Evolutionary conservation across 164 flowering plant genomes (phyloP).

Genomic region (Macadamia tetraphylla): DNA sequence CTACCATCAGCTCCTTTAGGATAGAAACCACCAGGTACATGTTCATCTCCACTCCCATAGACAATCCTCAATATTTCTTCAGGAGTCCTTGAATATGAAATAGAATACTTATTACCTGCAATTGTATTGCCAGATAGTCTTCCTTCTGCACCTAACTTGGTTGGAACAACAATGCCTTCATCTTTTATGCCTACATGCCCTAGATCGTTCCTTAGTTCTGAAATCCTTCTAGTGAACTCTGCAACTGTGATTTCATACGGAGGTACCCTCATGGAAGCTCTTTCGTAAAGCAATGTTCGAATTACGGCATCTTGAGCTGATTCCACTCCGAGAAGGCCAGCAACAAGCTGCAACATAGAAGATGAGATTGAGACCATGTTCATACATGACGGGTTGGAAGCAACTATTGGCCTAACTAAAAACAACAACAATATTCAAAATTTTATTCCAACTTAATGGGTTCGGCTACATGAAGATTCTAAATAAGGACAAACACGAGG

Average conservation of each 20-base stretch:
- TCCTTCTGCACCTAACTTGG: slow-evolving; percentile 43
- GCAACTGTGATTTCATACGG: slow-evolving; percentile 67
- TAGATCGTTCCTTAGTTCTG: slow-evolving; percentile 48
- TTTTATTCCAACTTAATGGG: too few species aligned
- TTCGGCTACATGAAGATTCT: too few species aligned
- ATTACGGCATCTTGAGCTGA: slow-evolving; percentile 88
- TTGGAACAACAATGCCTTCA: slow-evolving; percentile 54
- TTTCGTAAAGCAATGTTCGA: slow-evolving; percentile 47
- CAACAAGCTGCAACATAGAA: slow-evolving; percentile 36
- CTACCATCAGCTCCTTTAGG: slow-evolving; percentile 24
- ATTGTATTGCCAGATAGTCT: slow-evolving; percentile 42
- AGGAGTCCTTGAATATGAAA: slow-evolving; percentile 24
- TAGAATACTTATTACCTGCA: slow-evolving; percentile 43
- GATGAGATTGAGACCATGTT: too few species aligned
- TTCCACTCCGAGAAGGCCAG: slow-evolving; percentile 73
- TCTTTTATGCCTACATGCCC: slow-evolving; percentile 55
- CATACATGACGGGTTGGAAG: too few species aligned
- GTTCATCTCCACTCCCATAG: slow-evolving; percentile 19
- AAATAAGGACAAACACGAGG: too few species aligned
- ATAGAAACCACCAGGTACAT: slow-evolving; percentile 24
- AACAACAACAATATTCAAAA: too few species aligned
- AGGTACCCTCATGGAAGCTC: slow-evolving; percentile 19
- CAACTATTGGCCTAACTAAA: too few species aligned
- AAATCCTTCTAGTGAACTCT: slow-evolving; percentile 53
- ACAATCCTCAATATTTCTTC: slow-evolving; percentile 24